Conservation (phyloP, 2,329 filamentous ascomycete species). For the Monilinia polystroma region DNA sequence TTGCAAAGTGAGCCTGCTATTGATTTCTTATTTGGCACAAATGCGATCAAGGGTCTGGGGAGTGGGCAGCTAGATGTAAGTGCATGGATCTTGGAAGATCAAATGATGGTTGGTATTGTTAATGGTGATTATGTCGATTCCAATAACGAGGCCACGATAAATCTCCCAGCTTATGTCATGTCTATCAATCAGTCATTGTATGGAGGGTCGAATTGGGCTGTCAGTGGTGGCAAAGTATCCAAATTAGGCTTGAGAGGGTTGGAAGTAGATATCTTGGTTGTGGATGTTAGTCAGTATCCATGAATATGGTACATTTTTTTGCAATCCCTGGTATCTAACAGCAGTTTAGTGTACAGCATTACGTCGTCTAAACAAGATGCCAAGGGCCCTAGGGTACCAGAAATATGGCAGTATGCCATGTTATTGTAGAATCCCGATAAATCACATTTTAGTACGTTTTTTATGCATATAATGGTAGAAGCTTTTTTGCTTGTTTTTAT, state of each 20-base stretch:
- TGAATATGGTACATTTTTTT: no score
- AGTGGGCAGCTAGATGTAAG: constrained; percentile 41
- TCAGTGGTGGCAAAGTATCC: constrained; percentile 28
- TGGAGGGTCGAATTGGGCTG: constrained; percentile 31
- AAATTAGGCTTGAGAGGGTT: constrained; percentile 32
- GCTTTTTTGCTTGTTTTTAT: no score
- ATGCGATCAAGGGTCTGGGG: constrained; percentile 30
- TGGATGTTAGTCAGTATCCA: constrained; percentile 25
- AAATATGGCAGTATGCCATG: no score
- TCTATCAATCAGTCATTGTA: constrained; percentile 29
- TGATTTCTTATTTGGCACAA: constrained; percentile 41
- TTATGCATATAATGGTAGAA: no score
- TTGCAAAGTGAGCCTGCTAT: constrained; percentile 41
- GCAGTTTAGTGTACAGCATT: no score
- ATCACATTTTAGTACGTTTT: no score
- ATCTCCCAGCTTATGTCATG: constrained; percentile 26
- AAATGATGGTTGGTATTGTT: constrained; percentile 44
- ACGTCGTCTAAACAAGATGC: no score
- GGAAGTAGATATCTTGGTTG: constrained; percentile 33
- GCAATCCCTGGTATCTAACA: neutral
- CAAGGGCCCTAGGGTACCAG: no score
- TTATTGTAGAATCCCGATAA: no score
- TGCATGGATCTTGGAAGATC: constrained; percentile 43
- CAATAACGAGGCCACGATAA: constrained; percentile 25
- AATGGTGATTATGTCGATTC: constrained; percentile 40